These are phyloP conservation scores for Globisporangium ultimum DNA, from an alignment of 352 stramenopile genomes.

Conservation along the genomic window DNA sequence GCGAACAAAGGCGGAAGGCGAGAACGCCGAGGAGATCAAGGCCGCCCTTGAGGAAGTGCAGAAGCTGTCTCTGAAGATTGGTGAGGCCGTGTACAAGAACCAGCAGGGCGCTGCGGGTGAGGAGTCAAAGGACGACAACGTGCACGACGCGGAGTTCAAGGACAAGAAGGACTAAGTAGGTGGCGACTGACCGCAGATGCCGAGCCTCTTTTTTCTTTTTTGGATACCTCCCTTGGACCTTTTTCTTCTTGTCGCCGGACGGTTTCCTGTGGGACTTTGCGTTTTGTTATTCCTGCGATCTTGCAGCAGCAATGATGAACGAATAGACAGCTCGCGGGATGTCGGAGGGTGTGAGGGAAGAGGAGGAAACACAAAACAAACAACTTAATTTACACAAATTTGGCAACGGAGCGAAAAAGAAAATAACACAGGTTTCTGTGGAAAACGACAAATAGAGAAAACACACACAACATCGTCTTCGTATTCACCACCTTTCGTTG, in stretches of 20 bases:
- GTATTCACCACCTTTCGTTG: too few species aligned
- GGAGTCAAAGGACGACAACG: conserved; percentile 88
- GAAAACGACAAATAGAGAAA: too few species aligned
- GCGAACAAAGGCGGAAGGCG: conserved; percentile 78
- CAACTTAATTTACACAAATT: too few species aligned
- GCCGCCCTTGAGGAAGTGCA: conserved; percentile 91
- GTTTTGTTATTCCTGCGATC: not conserved
- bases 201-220: conserved; percentile 18
- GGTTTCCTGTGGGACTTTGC: not conserved
- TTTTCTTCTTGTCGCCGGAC: not conserved
- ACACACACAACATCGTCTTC: too few species aligned
- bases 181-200: conserved; percentile 7
- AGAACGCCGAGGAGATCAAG: conserved; percentile 93
- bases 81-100: conserved; percentile 96
- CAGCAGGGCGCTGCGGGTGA: conserved; percentile 64
- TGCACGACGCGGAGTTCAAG: conserved; percentile 96
- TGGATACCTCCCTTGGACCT: conserved; percentile 14
- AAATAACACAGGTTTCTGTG: too few species aligned
- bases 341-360: too few species aligned
- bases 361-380: too few species aligned
- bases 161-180: conserved; percentile 90
- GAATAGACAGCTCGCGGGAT: too few species aligned
- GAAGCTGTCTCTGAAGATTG: conserved; percentile 96
- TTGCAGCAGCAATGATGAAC: too few species aligned
- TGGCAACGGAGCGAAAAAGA: too few species aligned